A percentile compares a stretch with the other conserved stretches of the same genome.
Evolutionary conservation across 192 early-diverging fungal species (phyloP).

Genomic region (Entomortierella parvispora): DNA sequence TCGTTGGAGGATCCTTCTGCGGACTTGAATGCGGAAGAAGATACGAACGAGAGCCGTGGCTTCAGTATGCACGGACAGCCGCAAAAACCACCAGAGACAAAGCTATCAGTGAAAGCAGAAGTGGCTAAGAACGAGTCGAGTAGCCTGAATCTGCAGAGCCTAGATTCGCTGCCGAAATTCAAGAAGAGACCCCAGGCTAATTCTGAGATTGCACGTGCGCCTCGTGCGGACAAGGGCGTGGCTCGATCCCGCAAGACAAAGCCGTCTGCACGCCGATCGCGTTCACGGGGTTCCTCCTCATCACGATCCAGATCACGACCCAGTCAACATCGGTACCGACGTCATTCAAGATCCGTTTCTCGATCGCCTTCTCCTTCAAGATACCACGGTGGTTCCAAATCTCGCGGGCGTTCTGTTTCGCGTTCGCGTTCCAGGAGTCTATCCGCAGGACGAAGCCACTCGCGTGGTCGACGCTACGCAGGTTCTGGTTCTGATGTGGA

Average conservation of each 20-base stretch:
- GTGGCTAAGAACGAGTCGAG: background rate
- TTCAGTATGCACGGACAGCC: background rate
- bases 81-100: background rate
- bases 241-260: slow-evolving; percentile 12
- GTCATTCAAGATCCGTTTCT: slow-evolving; percentile 22
- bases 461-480: slow-evolving; percentile 25
- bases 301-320: slow-evolving; percentile 23
- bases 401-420: slow-evolving; percentile 11
- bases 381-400: slow-evolving; percentile 3
- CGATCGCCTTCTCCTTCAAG: slow-evolving; percentile 15
- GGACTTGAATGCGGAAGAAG: slow-evolving; percentile 14
- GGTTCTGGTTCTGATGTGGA: slow-evolving; percentile 28
- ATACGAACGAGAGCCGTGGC: slow-evolving; percentile 6
- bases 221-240: slow-evolving; percentile 9
- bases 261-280: slow-evolving; percentile 13
- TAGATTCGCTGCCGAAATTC: slow-evolving; percentile 45
- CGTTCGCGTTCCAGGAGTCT: slow-evolving; percentile 19
- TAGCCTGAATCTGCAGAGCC: background rate
- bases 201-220: slow-evolving; percentile 11
- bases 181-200: slow-evolving; percentile 53
- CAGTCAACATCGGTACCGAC: slow-evolving; percentile 18
- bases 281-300: slow-evolving; percentile 22
- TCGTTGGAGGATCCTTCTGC: background rate
- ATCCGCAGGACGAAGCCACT: slow-evolving; percentile 19
- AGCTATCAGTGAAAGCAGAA: background rate